phyloP scores from a whole-genome alignment of 2,329 filamentous ascomycete genomes.

The Claviceps monticola region DNA sequence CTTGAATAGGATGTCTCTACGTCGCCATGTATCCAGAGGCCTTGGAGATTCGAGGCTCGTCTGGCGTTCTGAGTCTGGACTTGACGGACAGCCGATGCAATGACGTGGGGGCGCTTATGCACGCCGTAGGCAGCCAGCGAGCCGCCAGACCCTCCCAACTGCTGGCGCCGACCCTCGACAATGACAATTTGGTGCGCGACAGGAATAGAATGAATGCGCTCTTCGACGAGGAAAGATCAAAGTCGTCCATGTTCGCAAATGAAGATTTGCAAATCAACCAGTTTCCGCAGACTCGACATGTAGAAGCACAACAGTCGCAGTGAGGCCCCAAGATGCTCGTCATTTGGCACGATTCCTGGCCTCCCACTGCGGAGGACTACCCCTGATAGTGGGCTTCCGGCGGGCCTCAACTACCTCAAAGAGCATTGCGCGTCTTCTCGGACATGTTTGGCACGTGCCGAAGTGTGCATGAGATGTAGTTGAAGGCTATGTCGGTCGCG shows the following conservation, averaged over 20 bases:
- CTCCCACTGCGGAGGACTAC: not conserved
- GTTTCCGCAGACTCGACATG: not conserved
- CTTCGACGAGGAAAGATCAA: not conserved
- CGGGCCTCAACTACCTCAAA: too few species aligned
- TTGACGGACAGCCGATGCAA: not conserved
- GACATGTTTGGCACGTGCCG: not conserved
- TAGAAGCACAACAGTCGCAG: not conserved
- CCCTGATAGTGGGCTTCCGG: not conserved
- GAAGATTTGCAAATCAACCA: not conserved
- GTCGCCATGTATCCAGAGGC: not conserved
- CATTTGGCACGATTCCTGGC: not conserved
- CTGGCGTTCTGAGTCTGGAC: not conserved
- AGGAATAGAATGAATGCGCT: not conserved
- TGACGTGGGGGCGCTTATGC: conserved; percentile 3
- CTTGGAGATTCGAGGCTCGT: not conserved
- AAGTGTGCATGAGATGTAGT: too few species aligned
- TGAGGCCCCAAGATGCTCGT: not conserved
- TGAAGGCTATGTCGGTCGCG: too few species aligned
- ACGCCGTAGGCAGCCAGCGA: not conserved
- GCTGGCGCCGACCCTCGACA: not conserved
- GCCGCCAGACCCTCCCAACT: not conserved
- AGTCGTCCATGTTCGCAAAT: not conserved
- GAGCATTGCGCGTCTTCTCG: not conserved
- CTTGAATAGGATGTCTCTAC: not conserved
- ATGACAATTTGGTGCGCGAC: not conserved